A percentile compares a stretch with the other conserved stretches of the same genome.
These are phyloP conservation scores for Lentinula novae-zelandiae DNA, from an alignment of 1,284 basidiomycete species.

Conservation along the genomic window DNA sequence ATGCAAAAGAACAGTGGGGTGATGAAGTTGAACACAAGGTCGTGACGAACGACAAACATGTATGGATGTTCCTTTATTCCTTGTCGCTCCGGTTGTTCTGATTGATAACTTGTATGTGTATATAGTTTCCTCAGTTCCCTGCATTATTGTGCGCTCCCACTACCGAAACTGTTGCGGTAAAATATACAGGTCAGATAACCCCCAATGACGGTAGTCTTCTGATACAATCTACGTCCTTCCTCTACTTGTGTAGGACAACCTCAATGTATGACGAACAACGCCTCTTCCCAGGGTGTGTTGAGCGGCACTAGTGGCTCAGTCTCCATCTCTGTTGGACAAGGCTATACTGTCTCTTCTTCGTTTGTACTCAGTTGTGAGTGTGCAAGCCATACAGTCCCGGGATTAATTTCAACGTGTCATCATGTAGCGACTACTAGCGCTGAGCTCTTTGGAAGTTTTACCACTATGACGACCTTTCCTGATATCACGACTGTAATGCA, in stretches of 20 bases:
- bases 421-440: background rate
- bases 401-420: background rate
- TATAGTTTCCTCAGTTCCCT: background rate
- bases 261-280: background rate
- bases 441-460: background rate
- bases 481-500: background rate
- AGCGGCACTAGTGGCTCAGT: background rate
- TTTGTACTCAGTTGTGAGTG: background rate
- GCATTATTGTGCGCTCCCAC: background rate
- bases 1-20: background rate
- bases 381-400: background rate
- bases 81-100: background rate
- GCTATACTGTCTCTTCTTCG: background rate
- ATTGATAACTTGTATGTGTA: background rate
- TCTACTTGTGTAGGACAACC: background rate
- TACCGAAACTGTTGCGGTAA: background rate
- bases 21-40: background rate
- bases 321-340: background rate
- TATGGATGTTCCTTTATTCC: background rate
- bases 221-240: background rate
- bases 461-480: background rate
- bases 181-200: background rate
- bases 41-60: background rate
- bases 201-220: background rate
- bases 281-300: background rate